These are phyloP conservation scores for Monascus purpureus DNA, from an alignment of 495 filamentous ascomycete species.

Conservation along the genomic window DNA sequence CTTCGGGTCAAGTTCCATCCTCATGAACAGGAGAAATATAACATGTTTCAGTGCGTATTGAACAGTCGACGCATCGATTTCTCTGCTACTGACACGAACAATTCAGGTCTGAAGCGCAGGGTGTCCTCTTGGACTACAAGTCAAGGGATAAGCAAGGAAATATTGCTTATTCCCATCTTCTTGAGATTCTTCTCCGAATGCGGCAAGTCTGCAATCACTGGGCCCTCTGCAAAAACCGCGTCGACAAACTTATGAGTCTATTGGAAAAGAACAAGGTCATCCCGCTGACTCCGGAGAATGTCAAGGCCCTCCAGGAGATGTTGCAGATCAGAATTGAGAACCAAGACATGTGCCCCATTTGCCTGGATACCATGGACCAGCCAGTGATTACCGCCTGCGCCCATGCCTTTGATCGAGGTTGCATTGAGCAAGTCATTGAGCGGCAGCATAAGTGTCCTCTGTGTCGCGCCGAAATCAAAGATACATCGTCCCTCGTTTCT, in stretches of 20 bases:
- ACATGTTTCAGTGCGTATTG: conserved; percentile 46
- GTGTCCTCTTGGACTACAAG: conserved; percentile 50
- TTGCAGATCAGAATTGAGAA: conserved; percentile 68
- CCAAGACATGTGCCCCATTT: conserved; percentile 75
- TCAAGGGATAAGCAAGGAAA: conserved; percentile 25
- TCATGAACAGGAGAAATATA: conserved; percentile 70
- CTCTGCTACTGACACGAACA: conserved; percentile 10
- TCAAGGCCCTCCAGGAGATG: conserved; percentile 57
- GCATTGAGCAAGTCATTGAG: conserved; percentile 68
- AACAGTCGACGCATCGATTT: not conserved
- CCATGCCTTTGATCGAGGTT: conserved; percentile 63
- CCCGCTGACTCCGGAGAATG: conserved; percentile 59
- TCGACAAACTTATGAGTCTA: conserved; percentile 53
- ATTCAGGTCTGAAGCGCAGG: conserved; percentile 53
- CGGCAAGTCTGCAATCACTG: conserved; percentile 85
- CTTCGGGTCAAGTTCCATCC: conserved; percentile 60
- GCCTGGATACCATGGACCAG: conserved; percentile 55
- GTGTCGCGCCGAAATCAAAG: conserved; percentile 60
- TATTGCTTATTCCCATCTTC: conserved; percentile 48
- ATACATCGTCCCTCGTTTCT: conserved; percentile 45
- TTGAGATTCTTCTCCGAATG: conserved; percentile 73
- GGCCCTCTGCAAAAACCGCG: conserved; percentile 60
- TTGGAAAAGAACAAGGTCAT: conserved; percentile 55
- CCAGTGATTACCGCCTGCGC: conserved; percentile 85
- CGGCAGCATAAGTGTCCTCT: conserved; percentile 76